A percentile compares a stretch with the other conserved stretches of the same genome.
These are phyloP conservation scores for Ascobolus immersus DNA, from an alignment of 495 filamentous ascomycete species.

Conservation along the genomic window DNA sequence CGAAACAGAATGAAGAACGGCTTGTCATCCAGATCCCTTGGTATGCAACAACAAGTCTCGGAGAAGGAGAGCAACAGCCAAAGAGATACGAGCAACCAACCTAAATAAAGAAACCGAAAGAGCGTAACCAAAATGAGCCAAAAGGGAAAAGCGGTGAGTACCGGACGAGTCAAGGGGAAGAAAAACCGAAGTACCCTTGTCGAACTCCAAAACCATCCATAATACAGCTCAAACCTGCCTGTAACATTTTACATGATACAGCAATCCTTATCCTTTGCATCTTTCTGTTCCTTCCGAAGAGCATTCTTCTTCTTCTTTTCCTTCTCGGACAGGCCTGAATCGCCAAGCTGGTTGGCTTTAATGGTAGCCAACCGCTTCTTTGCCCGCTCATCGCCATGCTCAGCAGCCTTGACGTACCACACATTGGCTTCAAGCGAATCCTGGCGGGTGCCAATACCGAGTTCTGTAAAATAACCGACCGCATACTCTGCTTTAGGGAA, in stretches of 20 bases:
- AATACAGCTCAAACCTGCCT: too few species aligned
- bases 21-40: too few species aligned
- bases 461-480: constrained; percentile 91
- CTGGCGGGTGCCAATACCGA: constrained; percentile 83
- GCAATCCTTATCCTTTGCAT: constrained; percentile 29
- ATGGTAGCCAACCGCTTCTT: constrained; percentile 69
- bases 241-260: constrained; percentile 27
- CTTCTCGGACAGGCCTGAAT: constrained; percentile 25
- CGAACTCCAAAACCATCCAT: not conserved
- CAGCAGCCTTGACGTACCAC: constrained; percentile 93
- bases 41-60: too few species aligned
- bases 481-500: constrained; percentile 87
- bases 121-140: constrained; percentile 3
- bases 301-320: constrained; percentile 25
- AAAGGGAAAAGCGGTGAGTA: too few species aligned
- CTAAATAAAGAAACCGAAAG: constrained; percentile 2
- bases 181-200: constrained; percentile 1
- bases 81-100: not conserved
- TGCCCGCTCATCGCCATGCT: constrained; percentile 71
- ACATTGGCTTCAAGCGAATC: constrained; percentile 89
- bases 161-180: too few species aligned
- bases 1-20: too few species aligned
- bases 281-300: constrained; percentile 11
- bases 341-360: constrained; percentile 56
- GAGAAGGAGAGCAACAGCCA: not conserved